These are phyloP conservation scores for Zygosaccharomyces pseudobailii DNA, from an alignment of 1,139 yeast genomes.

Conservation along the genomic window DNA sequence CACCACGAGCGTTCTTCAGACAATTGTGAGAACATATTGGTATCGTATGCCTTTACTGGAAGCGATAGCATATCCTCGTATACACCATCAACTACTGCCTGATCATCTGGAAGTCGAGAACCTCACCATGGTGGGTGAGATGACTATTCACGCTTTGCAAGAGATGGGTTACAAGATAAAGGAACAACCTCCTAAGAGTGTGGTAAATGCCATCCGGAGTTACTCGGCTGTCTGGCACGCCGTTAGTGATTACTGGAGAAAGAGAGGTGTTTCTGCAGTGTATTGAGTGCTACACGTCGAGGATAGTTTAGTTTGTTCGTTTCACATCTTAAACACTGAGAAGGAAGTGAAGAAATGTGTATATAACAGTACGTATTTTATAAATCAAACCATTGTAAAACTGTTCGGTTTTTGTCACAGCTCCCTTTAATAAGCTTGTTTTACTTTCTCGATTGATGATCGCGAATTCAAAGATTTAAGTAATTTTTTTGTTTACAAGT, in stretches of 20 bases:
- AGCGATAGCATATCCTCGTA: constrained; percentile 68
- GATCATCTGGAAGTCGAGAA: constrained; percentile 60
- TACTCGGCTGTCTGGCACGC: constrained; percentile 43
- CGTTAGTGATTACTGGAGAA: constrained; percentile 56
- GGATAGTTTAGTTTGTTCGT: neutral
- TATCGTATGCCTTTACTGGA: constrained; percentile 57
- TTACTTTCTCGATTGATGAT: neutral
- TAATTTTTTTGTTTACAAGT: constrained; percentile 2
- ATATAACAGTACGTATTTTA: neutral
- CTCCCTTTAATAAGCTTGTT: neutral
- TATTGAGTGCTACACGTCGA: constrained; percentile 7
- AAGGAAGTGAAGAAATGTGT: neutral
- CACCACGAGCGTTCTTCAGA: constrained; percentile 78
- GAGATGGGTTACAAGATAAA: constrained; percentile 41
- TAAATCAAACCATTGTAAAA: neutral
- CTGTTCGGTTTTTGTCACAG: neutral
- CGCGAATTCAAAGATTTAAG: neutral
- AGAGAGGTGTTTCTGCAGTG: constrained; percentile 39
- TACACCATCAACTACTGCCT: constrained; percentile 89
- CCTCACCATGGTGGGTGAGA: constrained; percentile 36
- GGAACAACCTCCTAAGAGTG: constrained; percentile 40
- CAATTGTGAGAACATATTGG: constrained; percentile 61
- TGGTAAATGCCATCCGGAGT: constrained; percentile 46
- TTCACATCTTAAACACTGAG: neutral
- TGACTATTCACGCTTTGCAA: constrained; percentile 32